Base-by-base conservation (phyloP, 768 basidiomycete genomes). In the Cyathus striatus region DNA sequence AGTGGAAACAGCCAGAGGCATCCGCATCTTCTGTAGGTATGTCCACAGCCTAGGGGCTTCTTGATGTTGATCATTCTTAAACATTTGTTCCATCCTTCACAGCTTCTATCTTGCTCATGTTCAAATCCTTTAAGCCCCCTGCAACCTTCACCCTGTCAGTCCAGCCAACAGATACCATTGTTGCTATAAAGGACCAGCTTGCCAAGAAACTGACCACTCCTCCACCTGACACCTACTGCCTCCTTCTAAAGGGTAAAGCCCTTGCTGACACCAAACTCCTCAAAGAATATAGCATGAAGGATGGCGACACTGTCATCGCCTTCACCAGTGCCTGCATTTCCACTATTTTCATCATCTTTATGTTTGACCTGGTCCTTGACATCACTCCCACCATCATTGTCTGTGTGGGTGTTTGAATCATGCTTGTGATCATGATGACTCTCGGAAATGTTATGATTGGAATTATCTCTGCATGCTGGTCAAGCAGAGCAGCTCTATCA, bases 161-260 rank as follows among this genome's bases (percentile, higher is more conserved):
- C 10, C 79, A 83, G 38, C 77, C 80, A 25, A 85, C 90, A 16
- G 90, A 96, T 59, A 78, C 91, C 40, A 79, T 99, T 63, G 64
- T 77, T 32, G 60, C 79, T 35, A 79, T 97, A 61, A 99, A 98
- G 62, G 56, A 73, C 2, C 80, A 79, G 48, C 80, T 98, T 44
- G 76, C 84, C 12, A 57, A 78, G 1, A 69, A 82, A 51, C 68
- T 80, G 22, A 66, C 69, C 38, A 88, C 90, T 0, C 93, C 93
- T 0, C 78, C 86, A 6, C 77, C 82, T 34, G 83, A 90, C 57
- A 72, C 76, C 23, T 94, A 96, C 62, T 73, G 96, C 3, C 77
- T 97, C 13, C 70, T 99, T 9, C 72, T 96, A 41, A 97, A 94
- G 65, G 96, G 96, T 44, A 99, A 99, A 62, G 92, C 86, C 0